phyloP scores from a whole-genome alignment of 2,329 filamentous ascomycete species.

The Aphanoascus verrucosus region DNA sequence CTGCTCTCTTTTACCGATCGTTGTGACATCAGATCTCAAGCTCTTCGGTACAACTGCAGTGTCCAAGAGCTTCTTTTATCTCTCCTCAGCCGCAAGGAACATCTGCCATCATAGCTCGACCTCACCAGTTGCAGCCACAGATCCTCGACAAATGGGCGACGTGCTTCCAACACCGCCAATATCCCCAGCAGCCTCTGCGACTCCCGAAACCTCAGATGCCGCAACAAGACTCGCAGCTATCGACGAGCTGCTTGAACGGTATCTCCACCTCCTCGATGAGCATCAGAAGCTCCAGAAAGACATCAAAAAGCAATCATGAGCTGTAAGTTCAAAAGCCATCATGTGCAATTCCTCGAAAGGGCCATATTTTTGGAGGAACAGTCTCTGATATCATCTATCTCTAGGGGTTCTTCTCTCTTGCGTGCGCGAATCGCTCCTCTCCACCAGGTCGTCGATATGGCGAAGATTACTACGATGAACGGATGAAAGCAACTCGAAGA shows the following conservation, averaged over 20 bases:
- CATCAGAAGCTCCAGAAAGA: constrained; percentile 34
- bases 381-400: not conserved
- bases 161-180: constrained; percentile 14
- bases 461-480: constrained; percentile 41
- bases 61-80: too few relatives aligned
- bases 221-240: constrained; percentile 29
- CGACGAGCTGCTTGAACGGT: constrained; percentile 34
- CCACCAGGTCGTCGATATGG: constrained; percentile 38
- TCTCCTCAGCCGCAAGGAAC: not conserved
- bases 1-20: too few relatives aligned
- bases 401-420: constrained; percentile 41
- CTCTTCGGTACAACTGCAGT: too few relatives aligned
- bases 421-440: constrained; percentile 40
- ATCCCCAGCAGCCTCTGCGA: constrained; percentile 15
- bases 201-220: constrained; percentile 16
- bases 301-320: constrained; percentile 30
- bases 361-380: not conserved
- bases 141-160: constrained; percentile 8
- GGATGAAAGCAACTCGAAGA: constrained; percentile 39
- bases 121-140: not conserved
- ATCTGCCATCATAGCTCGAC: not conserved
- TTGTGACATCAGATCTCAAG: too few relatives aligned
- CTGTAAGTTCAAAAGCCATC: constrained; percentile 22
- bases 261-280: constrained; percentile 35
- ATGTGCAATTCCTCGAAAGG: not conserved